These are phyloP conservation scores for Pseudonectria buxi DNA, from an alignment of 2,329 filamentous ascomycete genomes.

Conservation along the genomic window DNA sequence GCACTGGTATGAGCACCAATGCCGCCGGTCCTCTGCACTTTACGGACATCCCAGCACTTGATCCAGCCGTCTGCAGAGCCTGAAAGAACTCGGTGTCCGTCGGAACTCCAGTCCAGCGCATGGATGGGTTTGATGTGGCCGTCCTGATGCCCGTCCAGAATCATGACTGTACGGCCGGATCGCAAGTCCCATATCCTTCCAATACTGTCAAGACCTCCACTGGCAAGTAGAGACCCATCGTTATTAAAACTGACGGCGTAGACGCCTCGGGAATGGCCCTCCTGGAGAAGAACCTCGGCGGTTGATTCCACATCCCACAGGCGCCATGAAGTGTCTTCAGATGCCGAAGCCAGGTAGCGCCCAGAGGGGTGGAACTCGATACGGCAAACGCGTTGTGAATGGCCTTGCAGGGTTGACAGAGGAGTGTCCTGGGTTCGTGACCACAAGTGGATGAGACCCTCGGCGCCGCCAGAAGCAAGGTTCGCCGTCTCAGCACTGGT, in stretches of 20 bases:
- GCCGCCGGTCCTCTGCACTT: constrained; percentile 74
- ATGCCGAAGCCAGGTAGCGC: constrained; percentile 82
- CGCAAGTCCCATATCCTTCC: constrained; percentile 93
- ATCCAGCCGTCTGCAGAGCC: constrained; percentile 92
- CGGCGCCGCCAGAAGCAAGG: constrained; percentile 82
- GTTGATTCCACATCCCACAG: constrained; percentile 89
- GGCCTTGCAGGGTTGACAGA: constrained; percentile 72
- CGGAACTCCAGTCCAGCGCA: constrained; percentile 83
- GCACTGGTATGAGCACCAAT: constrained; percentile 88
- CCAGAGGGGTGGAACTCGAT: constrained; percentile 94
- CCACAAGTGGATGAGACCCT: constrained; percentile 85
- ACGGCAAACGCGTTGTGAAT: constrained; percentile 80
- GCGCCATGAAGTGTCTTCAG: constrained; percentile 93
- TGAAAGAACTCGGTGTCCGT: constrained; percentile 87
- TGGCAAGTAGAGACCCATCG: constrained; percentile 85
- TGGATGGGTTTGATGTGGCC: constrained; percentile 86
- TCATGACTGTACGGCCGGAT: constrained; percentile 90
- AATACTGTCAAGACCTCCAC: constrained; percentile 89
- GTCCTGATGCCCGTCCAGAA: constrained; percentile 80
- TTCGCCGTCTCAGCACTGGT: constrained; percentile 72
- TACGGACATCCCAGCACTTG: constrained; percentile 95
- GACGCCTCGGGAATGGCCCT: constrained; percentile 91
- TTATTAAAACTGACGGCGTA: constrained; percentile 85
- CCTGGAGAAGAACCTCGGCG: constrained; percentile 78
- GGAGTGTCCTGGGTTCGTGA: constrained; percentile 81